Percentiles rank a stretch among this genome's conserved stretches.
These are phyloP conservation scores for Scopulariopsis brevicaulis DNA, from an alignment of 2,329 filamentous ascomycete species.

Conservation along the genomic window DNA sequence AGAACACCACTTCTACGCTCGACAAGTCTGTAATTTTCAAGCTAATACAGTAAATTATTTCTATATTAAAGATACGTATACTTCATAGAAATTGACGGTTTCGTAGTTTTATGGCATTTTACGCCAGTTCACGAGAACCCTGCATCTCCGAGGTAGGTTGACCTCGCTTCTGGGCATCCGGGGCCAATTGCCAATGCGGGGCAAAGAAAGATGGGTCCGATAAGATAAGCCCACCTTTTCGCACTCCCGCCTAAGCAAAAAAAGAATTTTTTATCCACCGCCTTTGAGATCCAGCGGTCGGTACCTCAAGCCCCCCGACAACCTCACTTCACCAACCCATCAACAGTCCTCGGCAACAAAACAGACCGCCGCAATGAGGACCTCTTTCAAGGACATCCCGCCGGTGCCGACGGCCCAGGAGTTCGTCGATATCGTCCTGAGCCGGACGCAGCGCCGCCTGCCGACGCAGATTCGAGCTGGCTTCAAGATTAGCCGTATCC, in stretches of 20 bases:
- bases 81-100: too few relatives aligned
- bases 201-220: conserved; percentile 6
- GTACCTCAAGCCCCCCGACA: background rate
- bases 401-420: conserved; percentile 88
- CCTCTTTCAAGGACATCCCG: conserved; percentile 66
- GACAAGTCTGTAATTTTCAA: too few relatives aligned
- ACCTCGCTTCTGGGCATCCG: too few relatives aligned
- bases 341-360: conserved; percentile 1
- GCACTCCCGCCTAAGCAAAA: conserved; percentile 1
- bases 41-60: too few relatives aligned
- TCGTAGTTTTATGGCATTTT: too few relatives aligned
- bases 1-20: too few relatives aligned
- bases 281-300: conserved; percentile 1
- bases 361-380: conserved; percentile 39
- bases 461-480: conserved; percentile 57
- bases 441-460: conserved; percentile 80
- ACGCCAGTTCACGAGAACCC: too few relatives aligned
- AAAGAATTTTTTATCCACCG: conserved; percentile 6
- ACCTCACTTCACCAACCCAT: conserved; percentile 3
- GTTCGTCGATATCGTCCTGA: conserved; percentile 95
- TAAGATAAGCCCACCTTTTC: conserved; percentile 12
- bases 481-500: conserved; percentile 73
- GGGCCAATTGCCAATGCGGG: background rate
- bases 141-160: too few relatives aligned
- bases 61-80: too few relatives aligned